Base-by-base conservation (phyloP, 2,329 filamentous ascomycete genomes). In the Blumeriella jaapii region DNA sequence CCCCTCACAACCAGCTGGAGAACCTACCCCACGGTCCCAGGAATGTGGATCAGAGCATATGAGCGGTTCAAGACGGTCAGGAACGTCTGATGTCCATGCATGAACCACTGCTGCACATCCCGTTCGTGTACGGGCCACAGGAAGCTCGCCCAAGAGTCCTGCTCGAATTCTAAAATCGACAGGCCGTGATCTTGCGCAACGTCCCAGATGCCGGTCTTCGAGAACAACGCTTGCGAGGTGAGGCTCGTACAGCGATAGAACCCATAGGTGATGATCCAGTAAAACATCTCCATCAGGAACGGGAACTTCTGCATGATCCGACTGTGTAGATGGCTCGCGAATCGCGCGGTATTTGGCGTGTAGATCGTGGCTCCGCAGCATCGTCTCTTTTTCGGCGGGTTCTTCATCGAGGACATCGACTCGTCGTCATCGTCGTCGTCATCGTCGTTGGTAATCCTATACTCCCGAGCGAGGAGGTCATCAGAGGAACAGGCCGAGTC, bases 261-360 rank as follows among this genome's bases (percentile, higher is more conserved):
- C 1, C 51, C 47, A 28, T 56, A 54, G 2, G 53, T 77, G 42
- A 78, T 63, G 31, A 70, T 61, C 74, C 74, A 78, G 55, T 78
- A 78, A 49, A 78, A 74, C 70, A 78, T 76, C 52, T 78, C 73
- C 36, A 77, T 67, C 47, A 78, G 51, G 50, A 78, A 78, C 1
- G 73, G 71, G 46, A 73, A 79, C 50, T 75, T 76, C 53, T 78
- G 70, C 39, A 81, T 61, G 36, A 80, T 63, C 16, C 74, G 64
- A 41, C 70, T 77, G 53, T 79, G 75, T 31, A 69, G 54, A 51
- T 78, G 58, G 40, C 68, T 62, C 24, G 66, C 63, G 55, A 77
- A 81, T n/a, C 70, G 65, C 3, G 69, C 69, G 2, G 72, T 69
- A 48, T 75, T 76, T 8, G 72, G 73, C 5, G 65, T 76, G 39